These are phyloP conservation scores for Pythium apleroticum DNA, from an alignment of 352 stramenopile genomes.

Conservation along the genomic window DNA sequence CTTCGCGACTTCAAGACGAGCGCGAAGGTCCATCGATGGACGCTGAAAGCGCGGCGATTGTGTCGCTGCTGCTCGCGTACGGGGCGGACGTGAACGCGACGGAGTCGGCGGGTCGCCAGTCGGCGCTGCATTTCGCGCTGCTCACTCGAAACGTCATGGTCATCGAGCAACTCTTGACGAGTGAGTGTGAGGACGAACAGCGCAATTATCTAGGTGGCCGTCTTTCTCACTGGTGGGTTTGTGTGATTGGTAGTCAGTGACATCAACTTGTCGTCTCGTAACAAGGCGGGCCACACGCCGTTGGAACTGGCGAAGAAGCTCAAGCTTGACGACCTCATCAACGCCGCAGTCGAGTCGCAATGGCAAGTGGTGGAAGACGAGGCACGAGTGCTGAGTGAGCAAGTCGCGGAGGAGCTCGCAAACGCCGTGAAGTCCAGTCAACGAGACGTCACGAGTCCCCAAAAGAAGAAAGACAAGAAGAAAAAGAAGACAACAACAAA, in stretches of 20 bases:
- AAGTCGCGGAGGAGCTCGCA: slow-evolving; percentile 19
- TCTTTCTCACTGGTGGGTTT: not conserved
- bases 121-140: slow-evolving; percentile 74
- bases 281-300: slow-evolving; percentile 38
- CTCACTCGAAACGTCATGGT: slow-evolving; percentile 54
- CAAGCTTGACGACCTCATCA: slow-evolving; percentile 12
- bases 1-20: slow-evolving; percentile 50
- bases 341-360: slow-evolving; percentile 27
- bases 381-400: slow-evolving; percentile 20
- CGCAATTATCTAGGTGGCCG: not conserved
- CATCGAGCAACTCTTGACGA: slow-evolving; percentile 37
- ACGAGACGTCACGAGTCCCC: slow-evolving; percentile 12
- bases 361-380: slow-evolving; percentile 25
- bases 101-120: slow-evolving; percentile 50
- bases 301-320: slow-evolving; percentile 36
- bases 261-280: slow-evolving; percentile 28
- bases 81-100: slow-evolving; percentile 44
- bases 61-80: slow-evolving; percentile 45
- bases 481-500: slow-evolving; percentile 31
- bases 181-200: not conserved
- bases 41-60: slow-evolving; percentile 47
- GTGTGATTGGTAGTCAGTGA: slow-evolving; percentile 11
- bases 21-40: slow-evolving; percentile 30
- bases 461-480: slow-evolving; percentile 42
- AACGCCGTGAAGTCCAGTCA: slow-evolving; percentile 5